Base-by-base conservation (phyloP, 202 grass and related monocot species). In the Cymbopogon flexuosus region DNA sequence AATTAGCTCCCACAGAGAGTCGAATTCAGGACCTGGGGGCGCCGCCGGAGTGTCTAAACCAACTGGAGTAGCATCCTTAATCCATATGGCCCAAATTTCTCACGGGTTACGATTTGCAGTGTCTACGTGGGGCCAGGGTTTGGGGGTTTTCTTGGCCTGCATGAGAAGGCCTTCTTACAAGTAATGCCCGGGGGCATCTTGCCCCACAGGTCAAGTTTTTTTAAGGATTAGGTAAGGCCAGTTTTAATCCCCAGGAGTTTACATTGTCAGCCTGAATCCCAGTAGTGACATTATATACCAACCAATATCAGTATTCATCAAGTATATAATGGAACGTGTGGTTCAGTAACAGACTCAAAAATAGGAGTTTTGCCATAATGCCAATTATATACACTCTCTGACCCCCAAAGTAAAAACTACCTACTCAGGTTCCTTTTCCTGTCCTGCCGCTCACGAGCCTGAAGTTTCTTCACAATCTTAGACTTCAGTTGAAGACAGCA, bases 401-500 rank as follows among this genome's bases (percentile, higher is more conserved):
- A 59, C 61, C 3, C 56, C 10, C 56, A 14, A 46, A 46, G 43
- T 15, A 45, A 12, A 59, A 71, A 36, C 85, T 86, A 89, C 94
- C 92, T 97, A 71, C 85, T 94, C n/a, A 97, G 59, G 57, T 94
- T 98, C 68, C 86, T 89, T 84, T 98, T 98, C 81, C 92, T 93
- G 70, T 98, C 92, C 79, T 98, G 92, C 54, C 90, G 85, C 86
- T 98, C 95, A 31, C 89, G 87, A 62, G 90, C 95, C 77, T 98
- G 90, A 56, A 94, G 71, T 78, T 92, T 98, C 76, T 89, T 98
- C 84, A 98, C 82, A 91, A 94, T 93, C 79, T 98, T 98, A 73
- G 92, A 92, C 84, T 92, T 98, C 79, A 98, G 70, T 88, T 98
- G 95, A 73, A 92, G 77, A 70, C 92, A 94, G 70, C 95, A 98